Evolutionary conservation across 2,329 filamentous ascomycete species (phyloP).

Genomic region (Lomentospora prolificans): DNA sequence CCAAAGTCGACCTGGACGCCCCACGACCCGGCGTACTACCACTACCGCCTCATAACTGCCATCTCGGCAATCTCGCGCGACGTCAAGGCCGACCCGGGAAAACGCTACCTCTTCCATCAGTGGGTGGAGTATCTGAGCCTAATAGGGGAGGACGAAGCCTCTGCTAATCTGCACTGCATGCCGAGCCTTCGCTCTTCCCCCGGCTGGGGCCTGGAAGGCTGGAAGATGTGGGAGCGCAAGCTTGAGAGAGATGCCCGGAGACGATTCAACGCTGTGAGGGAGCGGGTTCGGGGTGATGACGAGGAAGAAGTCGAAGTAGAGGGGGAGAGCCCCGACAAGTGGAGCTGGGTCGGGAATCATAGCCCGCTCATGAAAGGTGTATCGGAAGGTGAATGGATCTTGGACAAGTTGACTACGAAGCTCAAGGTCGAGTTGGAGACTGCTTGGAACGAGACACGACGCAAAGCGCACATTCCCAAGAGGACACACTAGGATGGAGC

Average conservation of each 20-base stretch:
- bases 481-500: not conserved
- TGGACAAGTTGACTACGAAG: slow-evolving; percentile 51
- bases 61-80: slow-evolving; percentile 55
- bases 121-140: slow-evolving; percentile 79
- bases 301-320: slow-evolving; percentile 1
- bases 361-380: slow-evolving; percentile 61
- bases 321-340: slow-evolving; percentile 8
- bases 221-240: slow-evolving; percentile 6
- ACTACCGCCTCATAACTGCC: slow-evolving; percentile 59
- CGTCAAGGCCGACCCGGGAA: slow-evolving; percentile 46
- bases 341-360: slow-evolving; percentile 53
- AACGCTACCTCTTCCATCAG: slow-evolving; percentile 69
- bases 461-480: not conserved
- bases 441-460: not conserved
- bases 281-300: not conserved
- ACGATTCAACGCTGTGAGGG: not conserved
- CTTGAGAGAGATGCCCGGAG: not conserved
- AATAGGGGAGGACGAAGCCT: slow-evolving; percentile 56
- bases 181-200: not conserved
- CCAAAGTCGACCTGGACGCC: slow-evolving; percentile 22
- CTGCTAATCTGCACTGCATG: slow-evolving; percentile 35
- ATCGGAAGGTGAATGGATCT: slow-evolving; percentile 63
- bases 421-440: slow-evolving; percentile 46
- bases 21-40: slow-evolving; percentile 18
- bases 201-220: not conserved